Evolutionary conservation across 495 filamentous ascomycete species (phyloP).

Genomic region (Xylaria grammica): DNA sequence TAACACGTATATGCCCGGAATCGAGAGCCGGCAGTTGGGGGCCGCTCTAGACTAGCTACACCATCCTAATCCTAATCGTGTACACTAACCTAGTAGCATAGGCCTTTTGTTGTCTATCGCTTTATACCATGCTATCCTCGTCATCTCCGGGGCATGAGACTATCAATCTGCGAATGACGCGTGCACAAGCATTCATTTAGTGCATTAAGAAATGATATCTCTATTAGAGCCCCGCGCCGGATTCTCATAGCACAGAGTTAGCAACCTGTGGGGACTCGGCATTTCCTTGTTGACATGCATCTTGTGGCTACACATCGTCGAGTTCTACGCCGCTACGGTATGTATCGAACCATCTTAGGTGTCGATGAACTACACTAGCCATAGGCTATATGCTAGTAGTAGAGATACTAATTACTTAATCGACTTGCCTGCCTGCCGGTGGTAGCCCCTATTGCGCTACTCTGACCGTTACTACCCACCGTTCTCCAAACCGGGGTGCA

Average conservation of each 20-base stretch:
- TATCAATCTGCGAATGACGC: background rate
- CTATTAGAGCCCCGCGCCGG: background rate
- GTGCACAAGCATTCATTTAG: background rate
- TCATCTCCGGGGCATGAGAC: slow-evolving; percentile 3
- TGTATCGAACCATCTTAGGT: background rate
- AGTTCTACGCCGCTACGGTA: too few relatives aligned
- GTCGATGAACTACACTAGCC: background rate
- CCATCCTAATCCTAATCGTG: too few relatives aligned
- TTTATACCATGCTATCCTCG: background rate
- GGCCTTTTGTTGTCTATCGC: background rate
- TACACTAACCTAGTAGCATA: background rate
- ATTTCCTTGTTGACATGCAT: background rate
- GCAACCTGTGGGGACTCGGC: background rate
- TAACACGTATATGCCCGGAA: background rate
- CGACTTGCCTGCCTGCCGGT: background rate
- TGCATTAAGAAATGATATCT: background rate
- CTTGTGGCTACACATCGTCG: too few relatives aligned
- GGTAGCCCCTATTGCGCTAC: background rate
- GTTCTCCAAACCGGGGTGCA: background rate
- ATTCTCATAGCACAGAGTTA: background rate
- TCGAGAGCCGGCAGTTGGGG: background rate
- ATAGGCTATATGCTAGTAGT: background rate
- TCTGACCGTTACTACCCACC: background rate
- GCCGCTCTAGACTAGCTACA: too few relatives aligned
- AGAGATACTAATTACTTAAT: background rate